Evolutionary conservation across 257 asterid genomes (phyloP).

Genomic region (Nicotiana knightiana): DNA sequence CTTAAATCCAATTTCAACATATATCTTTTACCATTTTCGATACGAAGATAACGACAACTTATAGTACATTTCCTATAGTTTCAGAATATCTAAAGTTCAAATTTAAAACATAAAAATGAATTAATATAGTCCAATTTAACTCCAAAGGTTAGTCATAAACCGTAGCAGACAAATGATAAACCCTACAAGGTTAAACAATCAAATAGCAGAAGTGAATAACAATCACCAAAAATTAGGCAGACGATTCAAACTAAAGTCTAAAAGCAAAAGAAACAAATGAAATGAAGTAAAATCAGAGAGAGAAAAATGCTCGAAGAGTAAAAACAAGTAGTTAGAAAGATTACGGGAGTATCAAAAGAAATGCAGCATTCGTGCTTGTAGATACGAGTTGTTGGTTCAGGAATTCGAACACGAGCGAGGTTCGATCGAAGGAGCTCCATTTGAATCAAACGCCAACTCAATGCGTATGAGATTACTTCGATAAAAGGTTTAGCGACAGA

Average conservation of each 20-base stretch:
- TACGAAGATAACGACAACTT: too few species aligned
- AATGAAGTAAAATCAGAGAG: not conserved
- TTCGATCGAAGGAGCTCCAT: conserved; percentile 93
- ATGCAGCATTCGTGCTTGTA: conserved; percentile 96
- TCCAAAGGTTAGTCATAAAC: not conserved
- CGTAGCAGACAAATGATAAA: not conserved
- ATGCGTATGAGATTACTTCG: too few species aligned
- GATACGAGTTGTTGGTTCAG: conserved; percentile 91
- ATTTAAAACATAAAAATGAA: too few species aligned
- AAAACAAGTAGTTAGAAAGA: not conserved
- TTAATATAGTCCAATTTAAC: too few species aligned
- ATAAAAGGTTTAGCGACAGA: too few species aligned
- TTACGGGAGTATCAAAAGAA: conserved; percentile 90
- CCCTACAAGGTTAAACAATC: not conserved
- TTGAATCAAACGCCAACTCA: too few species aligned
- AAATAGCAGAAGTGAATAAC: not conserved
- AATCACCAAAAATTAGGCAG: not conserved
- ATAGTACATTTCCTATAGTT: too few species aligned
- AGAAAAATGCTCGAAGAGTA: not conserved
- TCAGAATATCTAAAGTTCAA: too few species aligned
- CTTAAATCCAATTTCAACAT: too few species aligned
- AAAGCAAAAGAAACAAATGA: not conserved
- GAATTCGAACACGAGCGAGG: conserved; percentile 85
- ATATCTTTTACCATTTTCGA: too few species aligned
- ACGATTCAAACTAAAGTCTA: not conserved